Evolutionary conservation across 164 flowering plant species (phyloP).

Genomic region (Magnolia sinica): DNA sequence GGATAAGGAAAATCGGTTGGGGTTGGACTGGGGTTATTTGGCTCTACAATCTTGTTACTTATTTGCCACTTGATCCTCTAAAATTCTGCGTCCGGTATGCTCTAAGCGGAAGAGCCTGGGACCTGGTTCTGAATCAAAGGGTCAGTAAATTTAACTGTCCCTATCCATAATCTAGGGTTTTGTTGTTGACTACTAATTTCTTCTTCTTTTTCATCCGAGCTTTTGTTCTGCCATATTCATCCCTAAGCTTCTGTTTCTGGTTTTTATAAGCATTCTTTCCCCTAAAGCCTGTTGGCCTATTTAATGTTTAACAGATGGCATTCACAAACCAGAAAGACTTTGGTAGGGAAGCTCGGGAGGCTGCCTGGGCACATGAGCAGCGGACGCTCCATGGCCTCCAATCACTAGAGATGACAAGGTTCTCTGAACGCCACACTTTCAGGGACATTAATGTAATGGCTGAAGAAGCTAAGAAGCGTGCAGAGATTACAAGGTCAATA

Average conservation of each 20-base stretch:
- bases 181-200: neutral
- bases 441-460: constrained; percentile 62
- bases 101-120: constrained; percentile 65
- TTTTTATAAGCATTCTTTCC: neutral
- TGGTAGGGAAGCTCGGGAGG: constrained; percentile 69
- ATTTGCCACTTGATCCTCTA: constrained; percentile 54
- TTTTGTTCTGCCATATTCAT: neutral
- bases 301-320: constrained; percentile 46
- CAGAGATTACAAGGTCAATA: constrained; percentile 72
- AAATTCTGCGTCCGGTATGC: constrained; percentile 56
- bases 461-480: constrained; percentile 74
- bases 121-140: constrained; percentile 36
- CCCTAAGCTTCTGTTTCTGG: neutral
- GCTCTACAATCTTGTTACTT: constrained; percentile 44
- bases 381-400: constrained; percentile 60
- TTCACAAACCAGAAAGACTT: constrained; percentile 61
- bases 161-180: neutral
- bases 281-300: neutral
- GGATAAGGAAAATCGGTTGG: constrained; percentile 52
- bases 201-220: neutral
- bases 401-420: constrained; percentile 34
- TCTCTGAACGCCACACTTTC: constrained; percentile 32
- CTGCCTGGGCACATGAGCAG: constrained; percentile 70
- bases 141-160: constrained; percentile 28
- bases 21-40: constrained; percentile 65